Base-by-base conservation (phyloP, 2,329 filamentous ascomycete genomes). In the Cytospora schulzeri region DNA sequence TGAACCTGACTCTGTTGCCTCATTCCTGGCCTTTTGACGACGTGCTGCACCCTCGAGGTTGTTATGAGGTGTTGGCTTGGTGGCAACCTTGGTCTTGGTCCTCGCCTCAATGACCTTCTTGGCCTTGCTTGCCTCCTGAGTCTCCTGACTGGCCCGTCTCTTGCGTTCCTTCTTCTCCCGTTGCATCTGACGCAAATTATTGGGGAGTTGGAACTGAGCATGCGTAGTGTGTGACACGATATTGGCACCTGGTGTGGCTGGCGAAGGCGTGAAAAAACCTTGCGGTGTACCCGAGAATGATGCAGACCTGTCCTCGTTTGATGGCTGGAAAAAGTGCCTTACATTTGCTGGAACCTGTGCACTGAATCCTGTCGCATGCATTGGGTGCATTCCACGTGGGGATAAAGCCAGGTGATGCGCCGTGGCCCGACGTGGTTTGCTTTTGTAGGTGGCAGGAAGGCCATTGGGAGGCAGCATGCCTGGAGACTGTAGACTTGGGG, bases 311-410 rank as follows among this genome's bases (percentile, higher is more conserved):
- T 62, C 63, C 3, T n/a, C 19, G 12, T 58, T 54, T 38, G 57
- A 59, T 11, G 63, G 52, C 4, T 53, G 54, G 11, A 65, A 62
- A 31, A 65, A 62, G 22, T 52, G 57, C 53, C 55, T 53, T 12
- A 65, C 22, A 15, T 65, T 65, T 7, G 38, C 45, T 1, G 63
- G 63, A 14, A 65, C n/a, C 15, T 62, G 52, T 3, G 52, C 38
- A 28, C 58, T 65, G 53, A 65, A 62, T 15, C 55, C 58, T 12
- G 45, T 26, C 22, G 51, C 52, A n/a, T 55, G 45, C 15, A 53
- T n/a, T 4, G 59, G 52, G n/a, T 55, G 59, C 19, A 55, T 15
- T 12, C 51, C 31, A 5, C 35, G 51, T n/a, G 59, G 59, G 1
- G 59, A 55, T 28, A 61, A 24, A 4, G 51, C 24, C 35, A 55